phyloP scores from a whole-genome alignment of 768 basidiomycete species.

The Sporobolomyces roseus region DNA sequence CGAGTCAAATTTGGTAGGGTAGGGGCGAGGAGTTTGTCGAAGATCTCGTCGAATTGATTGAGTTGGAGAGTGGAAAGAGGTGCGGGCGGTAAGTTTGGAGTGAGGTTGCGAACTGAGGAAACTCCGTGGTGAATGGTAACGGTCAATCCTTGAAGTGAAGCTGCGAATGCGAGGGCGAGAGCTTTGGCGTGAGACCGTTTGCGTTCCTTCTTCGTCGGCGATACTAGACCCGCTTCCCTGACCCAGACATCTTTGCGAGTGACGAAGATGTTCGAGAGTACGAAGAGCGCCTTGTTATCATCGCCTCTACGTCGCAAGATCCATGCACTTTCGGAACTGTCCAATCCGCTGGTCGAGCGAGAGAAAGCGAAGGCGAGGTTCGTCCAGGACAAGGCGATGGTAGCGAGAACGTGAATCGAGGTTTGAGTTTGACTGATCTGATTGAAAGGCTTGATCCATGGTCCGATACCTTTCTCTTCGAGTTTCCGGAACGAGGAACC shows the following conservation, averaged over 20 bases:
- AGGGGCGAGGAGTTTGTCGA: not conserved
- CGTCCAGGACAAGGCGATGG: conserved; percentile 27
- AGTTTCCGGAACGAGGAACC: conserved; percentile 20
- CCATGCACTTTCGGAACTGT: not conserved
- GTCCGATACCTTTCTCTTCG: conserved; percentile 21
- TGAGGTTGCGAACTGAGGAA: not conserved
- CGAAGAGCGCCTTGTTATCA: conserved; percentile 5
- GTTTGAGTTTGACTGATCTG: not conserved
- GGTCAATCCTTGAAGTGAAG: conserved; percentile 15
- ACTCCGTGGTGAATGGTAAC: conserved; percentile 9
- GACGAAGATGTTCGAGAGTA: conserved; percentile 12
- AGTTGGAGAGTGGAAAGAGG: not conserved
- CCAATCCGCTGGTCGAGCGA: not conserved
- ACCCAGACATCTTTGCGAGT: not conserved
- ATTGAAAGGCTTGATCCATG: conserved; percentile 28
- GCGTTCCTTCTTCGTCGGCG: not conserved
- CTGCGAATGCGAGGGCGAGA: conserved; percentile 13
- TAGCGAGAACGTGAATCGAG: conserved; percentile 1
- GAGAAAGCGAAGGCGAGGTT: conserved; percentile 27
- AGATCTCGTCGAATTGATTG: conserved; percentile 1
- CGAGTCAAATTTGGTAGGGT: not conserved
- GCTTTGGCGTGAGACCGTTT: conserved; percentile 22
- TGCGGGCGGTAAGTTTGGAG: not conserved
- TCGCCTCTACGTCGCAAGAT: conserved; percentile 5
- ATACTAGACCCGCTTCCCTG: not conserved